Conservation (phyloP, 2,329 filamentous ascomycete species). For the Bimuria novae-zelandiae region DNA sequence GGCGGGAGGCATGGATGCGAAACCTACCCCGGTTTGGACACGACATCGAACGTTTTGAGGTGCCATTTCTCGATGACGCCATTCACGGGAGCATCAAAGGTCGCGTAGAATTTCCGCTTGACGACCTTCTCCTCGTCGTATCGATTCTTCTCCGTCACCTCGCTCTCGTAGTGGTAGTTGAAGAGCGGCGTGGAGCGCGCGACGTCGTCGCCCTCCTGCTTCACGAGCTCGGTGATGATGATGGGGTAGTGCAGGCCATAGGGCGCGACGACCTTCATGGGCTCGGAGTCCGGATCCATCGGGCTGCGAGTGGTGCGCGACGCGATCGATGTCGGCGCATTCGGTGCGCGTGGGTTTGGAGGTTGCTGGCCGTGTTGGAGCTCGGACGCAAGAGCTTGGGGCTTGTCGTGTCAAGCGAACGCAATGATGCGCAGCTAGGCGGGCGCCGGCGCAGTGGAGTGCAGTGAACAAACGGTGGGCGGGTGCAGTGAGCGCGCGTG, state of each 20-base stretch:
- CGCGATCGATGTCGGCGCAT: slow-evolving; percentile 38
- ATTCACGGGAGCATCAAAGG: slow-evolving; percentile 83
- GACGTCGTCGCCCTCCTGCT: slow-evolving; percentile 74
- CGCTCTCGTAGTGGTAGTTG: slow-evolving; percentile 84
- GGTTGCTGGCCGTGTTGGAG: slow-evolving; percentile 18
- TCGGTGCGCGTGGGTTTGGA: slow-evolving; percentile 23
- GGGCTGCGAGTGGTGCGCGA: slow-evolving; percentile 29
- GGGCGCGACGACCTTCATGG: slow-evolving; percentile 56
- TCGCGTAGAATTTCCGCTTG: slow-evolving; percentile 71
- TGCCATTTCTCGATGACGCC: slow-evolving; percentile 79
- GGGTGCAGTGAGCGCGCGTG: neutral
- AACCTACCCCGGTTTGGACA: slow-evolving; percentile 54
- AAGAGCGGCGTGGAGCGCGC: slow-evolving; percentile 78
- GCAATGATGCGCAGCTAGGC: slow-evolving; percentile 3
- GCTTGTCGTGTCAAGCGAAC: slow-evolving; percentile 13
- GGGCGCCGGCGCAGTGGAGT: neutral
- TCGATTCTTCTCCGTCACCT: slow-evolving; percentile 67
- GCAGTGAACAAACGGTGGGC: neutral
- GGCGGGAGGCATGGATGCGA: slow-evolving; percentile 2
- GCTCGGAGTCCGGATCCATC: slow-evolving; percentile 28
- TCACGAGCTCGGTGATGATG: slow-evolving; percentile 84
- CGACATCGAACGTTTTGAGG: slow-evolving; percentile 67
- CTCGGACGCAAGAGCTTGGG: slow-evolving; percentile 21
- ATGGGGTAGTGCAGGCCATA: slow-evolving; percentile 82
- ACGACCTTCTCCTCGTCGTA: slow-evolving; percentile 74